Evolutionary conservation across 2,329 filamentous ascomycete genomes (phyloP), one percentile per base, ranked within the genome.

Genomic region (Aspergillus sp.): DNA sequence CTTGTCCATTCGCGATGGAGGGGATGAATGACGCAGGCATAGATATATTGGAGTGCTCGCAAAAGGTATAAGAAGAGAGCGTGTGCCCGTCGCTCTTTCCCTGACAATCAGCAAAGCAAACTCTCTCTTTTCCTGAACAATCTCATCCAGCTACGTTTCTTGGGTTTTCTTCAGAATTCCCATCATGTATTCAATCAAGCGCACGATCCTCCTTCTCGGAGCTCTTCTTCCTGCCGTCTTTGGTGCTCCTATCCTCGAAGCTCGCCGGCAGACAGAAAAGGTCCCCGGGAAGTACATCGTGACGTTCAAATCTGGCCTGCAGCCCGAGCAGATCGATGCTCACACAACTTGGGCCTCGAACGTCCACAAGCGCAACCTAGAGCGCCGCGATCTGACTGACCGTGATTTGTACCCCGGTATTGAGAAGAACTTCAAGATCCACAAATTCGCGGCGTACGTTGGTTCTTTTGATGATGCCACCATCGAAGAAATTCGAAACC

Each of bases 381-480:
- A 58, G 47, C 58, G 60, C 41, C 63, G 58, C 35, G 59, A 40
- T 52, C 17, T 45, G 21, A n/a, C 52, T 23, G 54, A 48, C 6
- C 44, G 45, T 1, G 55, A 70, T 66, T 25, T 61, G 48, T 50
- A 56, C 47, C n/a, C 47, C 40, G 56, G 74, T 53, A 65, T 82
- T 9, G 74, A 79, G 63, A 75, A 76, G 62, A 73, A 71, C 14
- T 81, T 75, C 67, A 69, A 68, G 41, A 76, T 81, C 64, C 66
- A 71, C 41, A 66, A 70, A 47, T 80, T 77, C 66, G 76, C 76
- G 49, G 77, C 68, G 19, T 79, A 80, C 46, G 67, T 74, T 7
- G 77, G 75, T 17, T 70, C 75, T 27, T 80, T 82, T 58, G 79
- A 81, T 62, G 72, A 73, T 12, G 70, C 69, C 40, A 79, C 71